These are phyloP conservation scores for Candida boidinii DNA, from an alignment of 805 yeast species.

Conservation along the genomic window DNA sequence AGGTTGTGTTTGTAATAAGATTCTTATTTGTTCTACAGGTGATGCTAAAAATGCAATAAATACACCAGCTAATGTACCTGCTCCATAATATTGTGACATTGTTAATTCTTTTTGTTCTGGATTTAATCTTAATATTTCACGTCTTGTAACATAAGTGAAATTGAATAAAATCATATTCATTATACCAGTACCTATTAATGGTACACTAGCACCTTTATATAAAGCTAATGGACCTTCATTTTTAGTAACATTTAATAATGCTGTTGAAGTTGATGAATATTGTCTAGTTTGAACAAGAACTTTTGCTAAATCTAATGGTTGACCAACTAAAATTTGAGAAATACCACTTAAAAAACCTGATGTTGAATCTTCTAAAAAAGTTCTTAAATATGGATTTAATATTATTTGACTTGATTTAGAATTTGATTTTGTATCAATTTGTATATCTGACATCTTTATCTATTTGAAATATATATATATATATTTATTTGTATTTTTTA, in stretches of 20 bases:
- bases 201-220: constrained; percentile 91
- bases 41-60: constrained; percentile 85
- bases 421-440: too few relatives aligned
- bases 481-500: too few relatives aligned
- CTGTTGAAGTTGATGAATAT: constrained; percentile 39
- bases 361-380: constrained; percentile 73
- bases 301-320: constrained; percentile 93
- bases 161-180: constrained; percentile 96
- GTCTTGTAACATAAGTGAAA: constrained; percentile 89
- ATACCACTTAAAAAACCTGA: constrained; percentile 96
- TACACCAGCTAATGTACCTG: constrained; percentile 90
- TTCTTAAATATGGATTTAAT: too few relatives aligned
- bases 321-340: constrained; percentile 92
- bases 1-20: constrained; percentile 86
- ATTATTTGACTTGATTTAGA: too few relatives aligned
- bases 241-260: constrained; percentile 71
- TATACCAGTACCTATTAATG: constrained; percentile 93
- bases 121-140: constrained; percentile 46
- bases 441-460: too few relatives aligned
- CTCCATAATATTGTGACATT: constrained; percentile 59
- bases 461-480: too few relatives aligned
- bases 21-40: constrained; percentile 94
- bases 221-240: constrained; percentile 83
- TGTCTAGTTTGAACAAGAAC: constrained; percentile 83
- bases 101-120: constrained; percentile 36